Evolutionary conservation across 1,284 basidiomycete species (phyloP).

Genomic region (Phenoliferia sp.): DNA sequence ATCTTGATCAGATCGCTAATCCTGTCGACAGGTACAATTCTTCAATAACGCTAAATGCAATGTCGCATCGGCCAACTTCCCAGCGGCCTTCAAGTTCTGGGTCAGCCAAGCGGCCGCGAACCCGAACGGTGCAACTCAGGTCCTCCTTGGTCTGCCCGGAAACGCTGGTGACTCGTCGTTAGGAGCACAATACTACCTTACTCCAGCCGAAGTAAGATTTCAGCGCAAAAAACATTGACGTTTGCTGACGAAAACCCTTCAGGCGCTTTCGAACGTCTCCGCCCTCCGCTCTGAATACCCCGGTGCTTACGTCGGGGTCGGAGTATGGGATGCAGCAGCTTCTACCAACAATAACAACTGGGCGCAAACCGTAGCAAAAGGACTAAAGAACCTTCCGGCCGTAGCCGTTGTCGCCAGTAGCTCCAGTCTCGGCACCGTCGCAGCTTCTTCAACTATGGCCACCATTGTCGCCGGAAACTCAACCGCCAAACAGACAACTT

Average conservation of each 20-base stretch:
- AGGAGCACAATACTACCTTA: background rate
- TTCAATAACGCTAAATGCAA: conserved; percentile 1
- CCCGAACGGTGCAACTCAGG: background rate
- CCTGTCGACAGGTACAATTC: background rate
- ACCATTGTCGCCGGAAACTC: background rate
- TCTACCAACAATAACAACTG: background rate
- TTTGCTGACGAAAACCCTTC: background rate
- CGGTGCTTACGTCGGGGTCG: background rate
- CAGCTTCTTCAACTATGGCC: background rate
- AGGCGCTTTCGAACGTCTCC: background rate
- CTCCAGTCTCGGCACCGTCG: background rate
- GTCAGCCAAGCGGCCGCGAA: background rate
- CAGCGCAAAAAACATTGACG: background rate
- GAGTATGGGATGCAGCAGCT: background rate
- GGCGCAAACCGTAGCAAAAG: background rate
- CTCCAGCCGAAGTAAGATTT: background rate
- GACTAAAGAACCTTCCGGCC: background rate
- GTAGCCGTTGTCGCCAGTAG: background rate
- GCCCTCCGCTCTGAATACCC: background rate
- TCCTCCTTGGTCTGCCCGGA: background rate
- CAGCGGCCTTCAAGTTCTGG: background rate
- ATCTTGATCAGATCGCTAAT: background rate
- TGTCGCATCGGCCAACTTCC: background rate
- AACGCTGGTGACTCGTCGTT: background rate
- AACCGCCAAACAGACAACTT: too few species aligned